A percentile compares a stretch with the other conserved stretches of the same genome.
phyloP scores from a whole-genome alignment of 306 rosid genomes.

The Cucumis melo region DNA sequence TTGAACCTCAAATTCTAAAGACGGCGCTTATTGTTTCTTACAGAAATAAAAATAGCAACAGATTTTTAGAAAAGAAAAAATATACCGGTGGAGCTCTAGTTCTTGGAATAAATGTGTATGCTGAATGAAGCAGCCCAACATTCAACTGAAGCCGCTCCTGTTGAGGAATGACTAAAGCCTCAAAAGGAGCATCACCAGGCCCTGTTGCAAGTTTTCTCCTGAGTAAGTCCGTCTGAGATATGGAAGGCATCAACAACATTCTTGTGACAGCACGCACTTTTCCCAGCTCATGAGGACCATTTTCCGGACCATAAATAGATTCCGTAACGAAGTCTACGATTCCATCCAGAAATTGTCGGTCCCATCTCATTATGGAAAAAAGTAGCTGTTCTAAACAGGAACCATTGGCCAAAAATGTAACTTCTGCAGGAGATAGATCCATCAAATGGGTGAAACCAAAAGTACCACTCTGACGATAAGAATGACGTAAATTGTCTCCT shows the following conservation, averaged over 20 bases:
- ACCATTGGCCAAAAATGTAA: constrained; percentile 61
- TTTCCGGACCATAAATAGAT: constrained; percentile 35
- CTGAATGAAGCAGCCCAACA: constrained; percentile 71
- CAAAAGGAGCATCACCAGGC: constrained; percentile 56
- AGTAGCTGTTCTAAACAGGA: constrained; percentile 65
- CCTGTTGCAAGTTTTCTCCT: constrained; percentile 48
- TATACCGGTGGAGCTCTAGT: constrained; percentile 94
- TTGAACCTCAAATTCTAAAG: not conserved
- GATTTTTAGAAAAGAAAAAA: constrained; percentile 3
- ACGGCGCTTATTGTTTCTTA: not conserved
- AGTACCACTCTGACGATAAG: constrained; percentile 36
- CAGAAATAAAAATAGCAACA: not conserved
- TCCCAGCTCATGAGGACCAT: constrained; percentile 38
- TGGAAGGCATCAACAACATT: constrained; percentile 72
- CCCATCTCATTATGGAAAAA: constrained; percentile 66
- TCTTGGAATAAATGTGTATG: constrained; percentile 76
- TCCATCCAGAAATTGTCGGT: constrained; percentile 43
- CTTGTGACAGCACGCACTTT: constrained; percentile 67
- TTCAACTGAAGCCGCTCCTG: constrained; percentile 58
- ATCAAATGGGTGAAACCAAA: constrained; percentile 83
- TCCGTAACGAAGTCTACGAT: constrained; percentile 41
- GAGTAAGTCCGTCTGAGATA: constrained; percentile 36
- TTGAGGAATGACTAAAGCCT: constrained; percentile 63
- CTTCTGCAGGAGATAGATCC: constrained; percentile 74
- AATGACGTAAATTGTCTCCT: constrained; percentile 21